Percentiles rank a stretch among this genome's conserved stretches.
Evolutionary conservation across 1,139 yeast genomes (phyloP).

Genomic region (Kodamaea arcana): DNA sequence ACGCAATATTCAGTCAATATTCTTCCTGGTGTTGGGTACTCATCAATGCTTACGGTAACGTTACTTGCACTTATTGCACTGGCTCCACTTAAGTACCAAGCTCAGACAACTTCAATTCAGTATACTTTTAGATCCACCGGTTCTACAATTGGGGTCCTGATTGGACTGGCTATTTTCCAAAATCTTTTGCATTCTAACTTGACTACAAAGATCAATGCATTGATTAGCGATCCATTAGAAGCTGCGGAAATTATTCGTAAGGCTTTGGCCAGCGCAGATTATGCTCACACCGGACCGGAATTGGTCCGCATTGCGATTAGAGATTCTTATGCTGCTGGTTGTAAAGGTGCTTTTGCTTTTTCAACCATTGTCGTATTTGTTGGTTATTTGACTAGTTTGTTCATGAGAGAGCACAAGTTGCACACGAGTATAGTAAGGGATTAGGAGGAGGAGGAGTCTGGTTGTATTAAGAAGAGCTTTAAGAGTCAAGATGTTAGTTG

Average conservation of each 20-base stretch:
- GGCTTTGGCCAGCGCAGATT: slow-evolving; percentile 19
- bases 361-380: slow-evolving; percentile 13
- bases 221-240: slow-evolving; percentile 18
- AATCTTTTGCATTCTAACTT: slow-evolving; percentile 12
- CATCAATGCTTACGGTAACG: slow-evolving; percentile 21
- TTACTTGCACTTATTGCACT: slow-evolving; percentile 22
- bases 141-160: slow-evolving; percentile 22
- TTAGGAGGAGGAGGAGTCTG: too few relatives aligned
- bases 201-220: slow-evolving; percentile 13
- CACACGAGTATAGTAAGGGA: slow-evolving; percentile 38
- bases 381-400: slow-evolving; percentile 18
- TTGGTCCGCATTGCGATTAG: slow-evolving; percentile 16
- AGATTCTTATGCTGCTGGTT: slow-evolving; percentile 17
- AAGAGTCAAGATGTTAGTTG: too few relatives aligned
- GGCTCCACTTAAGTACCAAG: slow-evolving; percentile 21
- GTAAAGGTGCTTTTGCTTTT: slow-evolving; percentile 18
- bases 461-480: too few relatives aligned
- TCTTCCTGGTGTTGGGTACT: slow-evolving; percentile 20
- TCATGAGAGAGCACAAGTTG: slow-evolving; percentile 28
- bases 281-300: slow-evolving; percentile 18
- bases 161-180: slow-evolving; percentile 22
- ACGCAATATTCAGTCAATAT: slow-evolving; percentile 16
- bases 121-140: slow-evolving; percentile 26
- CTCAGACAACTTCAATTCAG: slow-evolving; percentile 23
- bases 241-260: slow-evolving; percentile 16